These are phyloP conservation scores for Vitellaria paradoxa DNA, from an alignment of 179 eudicot species.

Conservation along the genomic window DNA sequence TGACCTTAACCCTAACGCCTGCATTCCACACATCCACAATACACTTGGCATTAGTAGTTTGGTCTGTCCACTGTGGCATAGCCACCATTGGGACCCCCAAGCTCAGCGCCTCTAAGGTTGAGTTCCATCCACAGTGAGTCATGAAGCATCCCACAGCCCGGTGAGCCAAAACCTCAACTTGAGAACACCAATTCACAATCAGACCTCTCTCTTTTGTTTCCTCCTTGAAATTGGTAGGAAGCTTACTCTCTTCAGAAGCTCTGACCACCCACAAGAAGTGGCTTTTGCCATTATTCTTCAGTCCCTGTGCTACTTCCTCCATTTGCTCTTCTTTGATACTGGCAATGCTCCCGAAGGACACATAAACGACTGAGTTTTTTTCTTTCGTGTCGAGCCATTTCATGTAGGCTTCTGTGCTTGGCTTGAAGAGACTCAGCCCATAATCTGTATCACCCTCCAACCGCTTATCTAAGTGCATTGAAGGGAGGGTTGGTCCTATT, in stretches of 20 bases:
- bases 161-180: slow-evolving; percentile 43
- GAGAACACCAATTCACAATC: slow-evolving; percentile 60
- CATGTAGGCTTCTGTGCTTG: slow-evolving; percentile 30
- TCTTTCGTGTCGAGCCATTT: slow-evolving; percentile 37
- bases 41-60: slow-evolving; percentile 61
- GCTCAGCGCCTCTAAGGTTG: slow-evolving; percentile 52
- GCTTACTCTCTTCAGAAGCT: slow-evolving; percentile 34
- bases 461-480: slow-evolving; percentile 40
- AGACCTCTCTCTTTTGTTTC: slow-evolving; percentile 27
- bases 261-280: slow-evolving; percentile 63
- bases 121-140: slow-evolving; percentile 71
- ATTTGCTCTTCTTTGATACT: slow-evolving; percentile 31
- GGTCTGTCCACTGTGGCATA: slow-evolving; percentile 75
- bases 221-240: slow-evolving; percentile 26
- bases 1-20: slow-evolving; percentile 43
- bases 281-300: slow-evolving; percentile 22
- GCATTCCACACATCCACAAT: slow-evolving; percentile 57
- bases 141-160: slow-evolving; percentile 48
- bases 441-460: slow-evolving; percentile 38
- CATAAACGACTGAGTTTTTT: slow-evolving; percentile 30
- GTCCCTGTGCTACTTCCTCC: slow-evolving; percentile 45
- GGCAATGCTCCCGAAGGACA: slow-evolving; percentile 53
- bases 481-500: slow-evolving; percentile 57
- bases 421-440: slow-evolving; percentile 40
- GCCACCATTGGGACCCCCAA: slow-evolving; percentile 75